These are phyloP conservation scores for Trichothecium roseum DNA, from an alignment of 2,329 filamentous ascomycete species.

Conservation along the genomic window DNA sequence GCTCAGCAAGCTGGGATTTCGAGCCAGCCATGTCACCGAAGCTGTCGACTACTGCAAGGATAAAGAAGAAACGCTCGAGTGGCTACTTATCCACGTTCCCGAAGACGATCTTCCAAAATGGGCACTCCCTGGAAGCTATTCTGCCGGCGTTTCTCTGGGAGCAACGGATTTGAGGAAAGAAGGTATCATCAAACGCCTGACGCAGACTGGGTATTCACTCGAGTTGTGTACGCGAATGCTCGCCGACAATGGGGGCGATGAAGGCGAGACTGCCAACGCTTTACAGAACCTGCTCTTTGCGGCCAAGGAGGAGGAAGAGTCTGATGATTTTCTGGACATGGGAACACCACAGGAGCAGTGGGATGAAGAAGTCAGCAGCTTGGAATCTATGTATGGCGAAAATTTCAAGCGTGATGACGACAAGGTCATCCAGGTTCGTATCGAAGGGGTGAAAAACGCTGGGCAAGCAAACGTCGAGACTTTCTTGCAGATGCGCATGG, in stretches of 20 bases:
- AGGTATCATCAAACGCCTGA: constrained; percentile 69
- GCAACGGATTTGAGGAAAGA: constrained; percentile 74
- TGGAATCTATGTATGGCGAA: constrained; percentile 80
- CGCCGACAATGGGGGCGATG: constrained; percentile 59
- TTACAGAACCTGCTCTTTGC: constrained; percentile 49
- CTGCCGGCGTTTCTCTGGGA: constrained; percentile 78
- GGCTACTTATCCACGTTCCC: constrained; percentile 92
- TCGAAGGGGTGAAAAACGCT: constrained; percentile 44
- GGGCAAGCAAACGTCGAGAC: constrained; percentile 32
- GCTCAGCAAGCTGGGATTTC: constrained; percentile 70
- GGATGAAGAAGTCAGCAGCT: constrained; percentile 74
- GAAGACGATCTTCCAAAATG: constrained; percentile 92
- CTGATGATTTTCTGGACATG: constrained; percentile 33
- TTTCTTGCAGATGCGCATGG: constrained; percentile 56
- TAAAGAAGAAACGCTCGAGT: constrained; percentile 84
- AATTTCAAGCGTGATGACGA: constrained; percentile 51
- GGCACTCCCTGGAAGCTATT: constrained; percentile 86
- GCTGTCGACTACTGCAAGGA: constrained; percentile 82
- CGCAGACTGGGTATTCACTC: constrained; percentile 71
- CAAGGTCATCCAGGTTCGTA: constrained; percentile 58
- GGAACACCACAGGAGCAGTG: constrained; percentile 55
- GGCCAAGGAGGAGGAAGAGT: constrained; percentile 11
- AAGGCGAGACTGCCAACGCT: constrained; percentile 66
- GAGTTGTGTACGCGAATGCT: constrained; percentile 76
- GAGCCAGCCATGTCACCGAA: constrained; percentile 81